Conservation (phyloP, 164 flowering plant genomes). For the Sextonia rubra region DNA sequence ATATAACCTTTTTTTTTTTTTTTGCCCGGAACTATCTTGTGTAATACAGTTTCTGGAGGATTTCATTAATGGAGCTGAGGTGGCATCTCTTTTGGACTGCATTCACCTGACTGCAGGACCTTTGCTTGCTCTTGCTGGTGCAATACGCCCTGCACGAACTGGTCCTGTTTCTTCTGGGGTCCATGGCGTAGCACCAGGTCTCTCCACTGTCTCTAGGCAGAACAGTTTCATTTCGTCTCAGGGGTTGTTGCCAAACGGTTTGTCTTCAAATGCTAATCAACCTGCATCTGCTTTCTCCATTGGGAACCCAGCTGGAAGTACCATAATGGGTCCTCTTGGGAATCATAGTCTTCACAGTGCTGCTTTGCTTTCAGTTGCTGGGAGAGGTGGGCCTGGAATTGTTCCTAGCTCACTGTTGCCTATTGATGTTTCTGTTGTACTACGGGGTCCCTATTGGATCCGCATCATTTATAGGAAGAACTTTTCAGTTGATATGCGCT, state of each 20-base stretch:
- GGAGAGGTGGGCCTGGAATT: constrained; percentile 93
- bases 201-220: constrained; percentile 52
- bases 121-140: constrained; percentile 91
- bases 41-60: constrained; percentile 82
- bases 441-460: constrained; percentile 98
- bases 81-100: constrained; percentile 92
- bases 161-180: constrained; percentile 65
- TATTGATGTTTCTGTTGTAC: constrained; percentile 93
- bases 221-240: constrained; percentile 46
- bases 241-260: constrained; percentile 44
- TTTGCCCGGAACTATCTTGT: not conserved
- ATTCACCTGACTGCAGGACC: constrained; percentile 98
- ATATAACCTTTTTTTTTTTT: not conserved
- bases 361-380: constrained; percentile 75
- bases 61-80: constrained; percentile 97
- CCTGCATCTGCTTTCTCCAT: constrained; percentile 30
- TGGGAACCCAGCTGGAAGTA: constrained; percentile 34
- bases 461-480: constrained; percentile 84
- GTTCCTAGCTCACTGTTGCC: constrained; percentile 97
- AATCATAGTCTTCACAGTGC: constrained; percentile 57
- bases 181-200: constrained; percentile 46
- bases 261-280: constrained; percentile 38
- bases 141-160: constrained; percentile 96
- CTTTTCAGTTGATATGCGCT: constrained; percentile 98
- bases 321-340: constrained; percentile 43